Base-by-base conservation (phyloP, 2,329 filamentous ascomycete genomes). In the Ilyonectria sp. region DNA sequence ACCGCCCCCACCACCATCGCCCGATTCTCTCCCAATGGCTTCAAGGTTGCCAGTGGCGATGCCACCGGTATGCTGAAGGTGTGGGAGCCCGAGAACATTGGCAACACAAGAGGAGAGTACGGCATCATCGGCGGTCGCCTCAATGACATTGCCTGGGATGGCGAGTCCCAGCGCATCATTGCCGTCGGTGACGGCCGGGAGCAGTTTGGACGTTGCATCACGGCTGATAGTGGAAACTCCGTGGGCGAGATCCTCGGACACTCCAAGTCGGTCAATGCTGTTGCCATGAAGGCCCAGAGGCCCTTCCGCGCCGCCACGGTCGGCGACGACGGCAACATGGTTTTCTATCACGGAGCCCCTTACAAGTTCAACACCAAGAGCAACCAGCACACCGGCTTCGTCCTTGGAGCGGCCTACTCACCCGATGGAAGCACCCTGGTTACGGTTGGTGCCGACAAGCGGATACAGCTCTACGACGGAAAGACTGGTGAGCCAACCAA, bases 91-190 rank as follows among this genome's bases (percentile, higher is more conserved):
- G 92, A 95, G 62, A 93, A 94, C 74, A 94, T 94, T 52, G 86
- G 87, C 61, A 93, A 92, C 76, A 97, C 94, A 52, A 97, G 97
- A 82, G 94, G 95, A 73, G 95, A 98, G 82, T 98, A 97, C 82
- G 89, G 91, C 78, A 98, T 98, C 82, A 95, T 98, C 77, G 94
- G 93, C 37, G 96, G 96, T 13, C 92, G 94, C 60, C 95, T 99
- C 83, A 97, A 97, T 79, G 96, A 99, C 80, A 90, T 99, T 72
- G 95, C 94, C 1, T 99, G 96, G 95, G 96, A 98, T 77, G 95
- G 95, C 64, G 96, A 99, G 82, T 97, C 93, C 68, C 95, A 98
- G 84, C 92, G 96, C 56, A 92, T 99, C 78, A 98, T 98, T 76
- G 96, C 95, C 4, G 95, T 99, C 6, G 96, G 96, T 50, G 93